Evolutionary conservation across 441 rosid genomes (phyloP).

Genomic region (Viola pubescens): DNA sequence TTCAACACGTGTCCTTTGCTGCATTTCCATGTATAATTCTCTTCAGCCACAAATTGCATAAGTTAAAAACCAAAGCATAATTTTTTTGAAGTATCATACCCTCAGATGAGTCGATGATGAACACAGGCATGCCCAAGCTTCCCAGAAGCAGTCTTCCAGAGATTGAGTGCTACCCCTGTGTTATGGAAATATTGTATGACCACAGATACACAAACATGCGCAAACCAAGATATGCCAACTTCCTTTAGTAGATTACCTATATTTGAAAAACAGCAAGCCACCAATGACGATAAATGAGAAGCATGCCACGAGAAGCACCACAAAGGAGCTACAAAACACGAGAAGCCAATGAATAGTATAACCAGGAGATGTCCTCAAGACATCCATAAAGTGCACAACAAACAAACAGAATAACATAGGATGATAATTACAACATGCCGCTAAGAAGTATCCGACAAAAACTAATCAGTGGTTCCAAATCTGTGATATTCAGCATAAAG

Average conservation of each 20-base stretch:
- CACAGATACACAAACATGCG: background rate
- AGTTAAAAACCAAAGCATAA: too few relatives aligned
- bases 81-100: conserved; percentile 32
- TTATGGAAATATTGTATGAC: conserved; percentile 16
- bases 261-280: conserved; percentile 69
- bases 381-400: conserved; percentile 9
- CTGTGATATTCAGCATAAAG: background rate
- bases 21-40: conserved; percentile 33
- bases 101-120: conserved; percentile 88
- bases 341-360: conserved; percentile 13
- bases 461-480: background rate
- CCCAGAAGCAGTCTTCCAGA: conserved; percentile 93
- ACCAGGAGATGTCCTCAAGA: conserved; percentile 10
- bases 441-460: conserved; percentile 1
- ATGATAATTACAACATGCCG: too few relatives aligned
- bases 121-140: conserved; percentile 95
- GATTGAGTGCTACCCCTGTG: conserved; percentile 50
- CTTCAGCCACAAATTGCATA: conserved; percentile 20
- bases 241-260: conserved; percentile 41
- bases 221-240: background rate
- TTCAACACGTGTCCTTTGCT: conserved; percentile 91
- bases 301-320: conserved; percentile 74
- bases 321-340: conserved; percentile 54
- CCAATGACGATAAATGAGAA: conserved; percentile 79
- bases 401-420: background rate